Evolutionary conservation across 163 green algal species (phyloP).

Genomic region (Chloroidium sp.): DNA sequence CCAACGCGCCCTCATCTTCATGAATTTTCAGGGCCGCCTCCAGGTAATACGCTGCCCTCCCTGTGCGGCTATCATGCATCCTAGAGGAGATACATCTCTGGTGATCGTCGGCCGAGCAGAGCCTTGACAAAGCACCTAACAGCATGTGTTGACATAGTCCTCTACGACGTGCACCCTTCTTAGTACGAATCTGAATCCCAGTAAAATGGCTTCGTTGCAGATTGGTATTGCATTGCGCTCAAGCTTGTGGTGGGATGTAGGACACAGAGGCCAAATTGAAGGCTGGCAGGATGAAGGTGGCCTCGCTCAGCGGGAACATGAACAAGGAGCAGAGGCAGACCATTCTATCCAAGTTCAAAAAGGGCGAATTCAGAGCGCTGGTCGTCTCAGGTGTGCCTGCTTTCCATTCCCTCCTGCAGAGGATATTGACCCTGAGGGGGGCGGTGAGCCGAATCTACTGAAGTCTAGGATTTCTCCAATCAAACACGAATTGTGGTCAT

Average conservation of each 20-base stretch:
- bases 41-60: constrained; percentile 40
- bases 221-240: too few relatives aligned
- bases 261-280: constrained; percentile 61
- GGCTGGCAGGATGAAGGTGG: constrained; percentile 61
- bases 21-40: constrained; percentile 89
- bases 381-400: constrained; percentile 25
- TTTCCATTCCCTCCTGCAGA: not conserved
- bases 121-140: not conserved
- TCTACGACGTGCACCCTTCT: not conserved
- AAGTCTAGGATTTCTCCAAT: too few relatives aligned
- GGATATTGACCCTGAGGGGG: too few relatives aligned
- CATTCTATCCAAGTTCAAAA: constrained; percentile 65
- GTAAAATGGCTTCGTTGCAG: too few relatives aligned
- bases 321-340: constrained; percentile 59
- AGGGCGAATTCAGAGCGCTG: constrained; percentile 61
- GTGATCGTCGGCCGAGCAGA: not conserved
- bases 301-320: constrained; percentile 69
- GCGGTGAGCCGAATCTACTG: too few relatives aligned
- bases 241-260: constrained; percentile 2
- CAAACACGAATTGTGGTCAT: too few relatives aligned
- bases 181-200: too few relatives aligned
- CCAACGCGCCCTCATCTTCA: constrained; percentile 80
- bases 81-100: not conserved
- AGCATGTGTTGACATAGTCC: not conserved
- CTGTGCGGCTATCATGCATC: not conserved